phyloP scores from a whole-genome alignment of 78 protist species.

The Dictyostelium capitatum region DNA sequence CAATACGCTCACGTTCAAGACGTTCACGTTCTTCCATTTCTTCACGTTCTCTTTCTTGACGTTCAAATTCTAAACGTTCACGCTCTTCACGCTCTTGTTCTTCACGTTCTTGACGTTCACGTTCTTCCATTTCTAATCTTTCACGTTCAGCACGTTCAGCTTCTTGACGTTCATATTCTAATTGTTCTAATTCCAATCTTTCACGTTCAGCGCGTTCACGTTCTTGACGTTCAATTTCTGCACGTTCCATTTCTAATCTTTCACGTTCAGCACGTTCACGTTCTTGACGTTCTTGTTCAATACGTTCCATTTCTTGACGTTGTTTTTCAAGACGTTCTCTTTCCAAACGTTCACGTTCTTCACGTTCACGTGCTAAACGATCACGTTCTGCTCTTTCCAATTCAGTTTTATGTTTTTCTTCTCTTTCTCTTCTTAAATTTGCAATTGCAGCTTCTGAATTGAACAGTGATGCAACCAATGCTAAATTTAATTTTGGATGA shows the following conservation, averaged over 20 bases:
- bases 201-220: constrained; percentile 30
- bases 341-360: constrained; percentile 21
- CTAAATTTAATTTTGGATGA: constrained; percentile 73
- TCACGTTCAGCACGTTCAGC: constrained; percentile 32
- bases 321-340: constrained; percentile 11
- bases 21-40: constrained; percentile 30
- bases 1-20: constrained; percentile 48
- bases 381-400: constrained; percentile 32
- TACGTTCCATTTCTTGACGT: constrained; percentile 28
- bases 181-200: not conserved
- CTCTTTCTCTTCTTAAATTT: constrained; percentile 48
- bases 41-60: constrained; percentile 27
- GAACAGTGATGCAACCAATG: constrained; percentile 62
- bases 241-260: not conserved
- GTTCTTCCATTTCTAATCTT: constrained; percentile 23
- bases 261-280: constrained; percentile 11
- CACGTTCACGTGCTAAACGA: constrained; percentile 34
- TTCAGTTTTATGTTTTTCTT: constrained; percentile 29
- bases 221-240: constrained; percentile 22
- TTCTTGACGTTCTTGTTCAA: constrained; percentile 25
- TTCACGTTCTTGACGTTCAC: constrained; percentile 13
- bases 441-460: constrained; percentile 77
- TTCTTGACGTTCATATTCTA: constrained; percentile 27
- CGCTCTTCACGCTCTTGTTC: constrained; percentile 27
- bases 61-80: constrained; percentile 46